phyloP scores from a whole-genome alignment of 208 protist genomes.

The Leptomonas pyrrhocoris region DNA sequence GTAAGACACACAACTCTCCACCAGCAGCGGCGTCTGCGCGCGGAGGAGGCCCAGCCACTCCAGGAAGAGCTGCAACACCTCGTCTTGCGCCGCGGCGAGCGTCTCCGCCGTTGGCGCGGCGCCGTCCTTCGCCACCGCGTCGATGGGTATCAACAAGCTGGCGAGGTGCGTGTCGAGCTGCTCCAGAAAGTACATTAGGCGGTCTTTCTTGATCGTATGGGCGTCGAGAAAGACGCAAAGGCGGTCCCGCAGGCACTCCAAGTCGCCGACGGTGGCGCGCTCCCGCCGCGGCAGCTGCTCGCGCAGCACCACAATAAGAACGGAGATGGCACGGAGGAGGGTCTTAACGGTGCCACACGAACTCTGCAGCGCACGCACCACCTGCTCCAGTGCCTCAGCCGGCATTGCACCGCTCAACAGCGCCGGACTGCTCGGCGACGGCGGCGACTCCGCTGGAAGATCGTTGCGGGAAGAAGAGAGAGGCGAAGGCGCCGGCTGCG shows the following conservation, averaged over 20 bases:
- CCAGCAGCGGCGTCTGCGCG: slow-evolving; percentile 55
- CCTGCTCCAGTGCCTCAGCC: slow-evolving; percentile 24
- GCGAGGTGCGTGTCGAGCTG: slow-evolving; percentile 38
- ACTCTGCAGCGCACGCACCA: slow-evolving; percentile 22
- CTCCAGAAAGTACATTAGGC: slow-evolving; percentile 38
- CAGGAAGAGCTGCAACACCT: slow-evolving; percentile 41
- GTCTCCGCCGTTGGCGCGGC: not conserved
- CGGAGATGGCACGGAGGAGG: slow-evolving; percentile 56
- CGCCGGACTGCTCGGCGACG: not conserved
- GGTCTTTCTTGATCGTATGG: slow-evolving; percentile 46
- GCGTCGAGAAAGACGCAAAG: slow-evolving; percentile 59
- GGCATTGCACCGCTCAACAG: not conserved
- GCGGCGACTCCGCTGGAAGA: not conserved
- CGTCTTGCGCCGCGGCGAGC: slow-evolving; percentile 29
- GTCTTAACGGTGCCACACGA: slow-evolving; percentile 38
- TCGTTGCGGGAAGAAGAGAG: not conserved
- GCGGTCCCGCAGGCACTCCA: slow-evolving; percentile 60
- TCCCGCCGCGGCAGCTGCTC: slow-evolving; percentile 53
- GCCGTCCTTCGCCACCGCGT: not conserved
- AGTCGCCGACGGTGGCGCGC: slow-evolving; percentile 45
- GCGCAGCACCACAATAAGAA: slow-evolving; percentile 60
- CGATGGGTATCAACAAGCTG: not conserved
- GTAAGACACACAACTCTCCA: slow-evolving; percentile 56
- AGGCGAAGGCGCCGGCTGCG: not conserved
- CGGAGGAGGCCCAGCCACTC: slow-evolving; percentile 64